Percentiles rank a stretch among this genome's conserved stretches.
Conservation (phyloP, 257 asterid species). For the Verbascum thapsus region DNA sequence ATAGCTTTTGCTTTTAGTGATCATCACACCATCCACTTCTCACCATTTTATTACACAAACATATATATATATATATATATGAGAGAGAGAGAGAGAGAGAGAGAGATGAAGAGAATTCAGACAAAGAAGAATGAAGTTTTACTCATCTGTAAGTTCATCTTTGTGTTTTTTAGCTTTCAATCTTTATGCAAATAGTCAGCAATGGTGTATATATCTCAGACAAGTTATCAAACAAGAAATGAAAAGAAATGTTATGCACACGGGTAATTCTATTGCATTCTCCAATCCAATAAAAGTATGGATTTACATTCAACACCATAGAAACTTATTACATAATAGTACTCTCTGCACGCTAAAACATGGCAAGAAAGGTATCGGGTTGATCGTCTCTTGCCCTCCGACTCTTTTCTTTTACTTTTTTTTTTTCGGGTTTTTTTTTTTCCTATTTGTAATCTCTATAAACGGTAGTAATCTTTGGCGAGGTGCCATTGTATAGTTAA, state of each 20-base stretch:
- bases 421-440: slow-evolving; percentile 32
- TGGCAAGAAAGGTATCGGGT: slow-evolving; percentile 46
- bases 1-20: slow-evolving; percentile 54
- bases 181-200: slow-evolving; percentile 24
- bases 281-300: slow-evolving; percentile 60
- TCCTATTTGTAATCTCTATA: slow-evolving; percentile 48
- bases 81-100: too few relatives aligned
- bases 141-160: slow-evolving; percentile 37
- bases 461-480: slow-evolving; percentile 65
- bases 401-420: slow-evolving; percentile 24
- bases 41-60: slow-evolving; percentile 68
- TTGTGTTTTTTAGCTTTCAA: slow-evolving; percentile 23
- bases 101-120: slow-evolving; percentile 17
- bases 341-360: slow-evolving; percentile 64
- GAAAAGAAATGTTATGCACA: slow-evolving; percentile 40
- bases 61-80: too few relatives aligned
- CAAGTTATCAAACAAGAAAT: slow-evolving; percentile 24
- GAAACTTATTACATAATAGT: slow-evolving; percentile 47
- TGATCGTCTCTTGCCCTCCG: slow-evolving; percentile 52
- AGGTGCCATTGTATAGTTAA: slow-evolving; percentile 78
- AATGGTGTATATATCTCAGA: slow-evolving; percentile 1
- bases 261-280: slow-evolving; percentile 51
- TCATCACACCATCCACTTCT: slow-evolving; percentile 54
- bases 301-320: slow-evolving; percentile 51
- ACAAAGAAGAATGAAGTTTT: slow-evolving; percentile 28